Evolutionary conservation across 2,329 filamentous ascomycete genomes (phyloP), one percentile per base, ranked within the genome.

Genomic region (Alternaria gansuensis): DNA sequence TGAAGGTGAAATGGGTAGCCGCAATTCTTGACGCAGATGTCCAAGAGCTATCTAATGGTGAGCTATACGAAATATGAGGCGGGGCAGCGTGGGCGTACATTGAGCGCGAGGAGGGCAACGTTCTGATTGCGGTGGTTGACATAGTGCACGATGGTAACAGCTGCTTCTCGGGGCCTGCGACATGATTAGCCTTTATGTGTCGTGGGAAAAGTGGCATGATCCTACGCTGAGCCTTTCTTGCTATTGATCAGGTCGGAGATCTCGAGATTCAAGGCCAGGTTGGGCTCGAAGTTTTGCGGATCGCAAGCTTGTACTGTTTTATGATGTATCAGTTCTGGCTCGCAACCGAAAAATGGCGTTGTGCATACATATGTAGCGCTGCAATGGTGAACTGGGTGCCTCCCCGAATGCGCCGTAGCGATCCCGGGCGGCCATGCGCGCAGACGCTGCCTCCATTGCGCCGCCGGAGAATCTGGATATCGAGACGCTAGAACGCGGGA

Each of bases 21-120:
- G 84, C 95, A 99, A 82, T 99, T 99, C 84, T 99, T 99, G 79
- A 98, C 95, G 79, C 95, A 98, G 64, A 98, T 98, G 78, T 99
- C 95, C 75, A 99, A 91, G 67, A 99, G 87, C 81, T 89, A 71
- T 57, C 33, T 29, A 2, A 43, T 46, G 51, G 75, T 77, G 53
- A 77, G 71, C 62, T 51, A 60, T 52, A 40, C 11, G 50, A 23
- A 34, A 54, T 24, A 23, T 37, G 39, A 46, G 49, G 64, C 50
- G 51, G 62, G 65, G 62, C 52, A 54, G 54, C 48, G 55, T 48
- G 51, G 51, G 77, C 83, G 63, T 82, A 87, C 85, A 72, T 84
- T 89, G 74, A 98, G 85, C 59, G 95, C 94, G 59, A 98, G 85
- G 67, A 99, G 83, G 61, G 93, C 90, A 68, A 99, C 92, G 78